Evolutionary conservation across 176 grass and related monocot species (phyloP), one percentile per base, ranked within the genome.

Genomic region (Alloteropsis semialata): DNA sequence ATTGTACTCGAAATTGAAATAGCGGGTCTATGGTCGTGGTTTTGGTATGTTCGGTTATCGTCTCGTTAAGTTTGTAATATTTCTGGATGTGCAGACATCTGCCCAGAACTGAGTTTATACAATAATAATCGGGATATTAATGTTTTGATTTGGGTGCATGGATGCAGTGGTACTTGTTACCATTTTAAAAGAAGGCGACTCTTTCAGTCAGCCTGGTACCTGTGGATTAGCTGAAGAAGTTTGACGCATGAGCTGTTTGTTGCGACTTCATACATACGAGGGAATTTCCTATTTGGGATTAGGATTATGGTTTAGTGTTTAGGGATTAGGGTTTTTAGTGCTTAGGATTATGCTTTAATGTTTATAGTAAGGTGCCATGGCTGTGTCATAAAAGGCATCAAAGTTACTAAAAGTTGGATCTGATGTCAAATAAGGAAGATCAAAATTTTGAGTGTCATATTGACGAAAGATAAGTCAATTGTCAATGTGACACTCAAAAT

Each of bases 61-160:
- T 73, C 37, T 37, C n/a, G n/a, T n/a, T 56, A 64, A 57, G 76
- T 50, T 41, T 88, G 81, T 85, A 88, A 72, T 77, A 39, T 72
- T 85, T 80, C 85, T 85, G 65, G 77, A 73, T 77, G 7, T 91
- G 27, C 25, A 44, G 75, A 37, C 53, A 44, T 79, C 75, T 80
- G 48, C 13, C 50, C 30, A 82, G 64, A 87, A 87, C 30, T 38
- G 58, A 79, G 48, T 41, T 24, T 82, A 39, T 85, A 69, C 51
- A 79, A 73, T 79, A 87, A 90, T 60, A 67, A 75, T 42, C 5
- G 4, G 80, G 33, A 17, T 84, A 66, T 54, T 74, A 45, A 71
- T 71, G 15, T 5, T 29, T 60, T 41, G 41, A 51, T 69, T 61
- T 5, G 50, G 32, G n/a, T 76, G 62, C 71, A 13, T 87, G 15